These are phyloP conservation scores for Aureobasidium leucospermi DNA, from an alignment of 2,329 filamentous ascomycete species.

Conservation along the genomic window DNA sequence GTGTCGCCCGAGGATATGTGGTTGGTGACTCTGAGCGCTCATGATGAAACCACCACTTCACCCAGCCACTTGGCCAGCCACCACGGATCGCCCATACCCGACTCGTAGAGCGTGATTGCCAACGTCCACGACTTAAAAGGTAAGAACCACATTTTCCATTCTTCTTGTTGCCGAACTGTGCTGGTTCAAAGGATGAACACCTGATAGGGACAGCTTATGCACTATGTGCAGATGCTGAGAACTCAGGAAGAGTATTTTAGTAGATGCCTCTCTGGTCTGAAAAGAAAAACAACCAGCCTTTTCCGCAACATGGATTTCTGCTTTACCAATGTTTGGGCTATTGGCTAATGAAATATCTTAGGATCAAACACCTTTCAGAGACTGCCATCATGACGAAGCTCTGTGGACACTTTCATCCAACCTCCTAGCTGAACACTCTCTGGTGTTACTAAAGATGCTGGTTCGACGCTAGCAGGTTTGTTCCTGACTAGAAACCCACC, in stretches of 20 bases:
- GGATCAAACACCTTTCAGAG: neutral
- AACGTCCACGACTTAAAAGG: constrained; percentile 50
- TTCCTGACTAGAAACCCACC: no score
- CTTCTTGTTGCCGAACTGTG: constrained; percentile 13
- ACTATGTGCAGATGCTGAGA: constrained; percentile 70
- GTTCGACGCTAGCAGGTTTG: no score
- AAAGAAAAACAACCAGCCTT: constrained; percentile 16
- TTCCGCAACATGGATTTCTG: neutral
- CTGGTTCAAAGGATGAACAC: constrained; percentile 70
- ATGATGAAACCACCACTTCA: neutral
- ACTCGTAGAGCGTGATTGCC: no score
- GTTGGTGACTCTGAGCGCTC: constrained; percentile 49
- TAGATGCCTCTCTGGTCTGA: constrained; percentile 98
- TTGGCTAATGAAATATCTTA: neutral
- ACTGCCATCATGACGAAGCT: no score
- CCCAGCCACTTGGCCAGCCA: neutral
- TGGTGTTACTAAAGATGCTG: no score
- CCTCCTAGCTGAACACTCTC: no score
- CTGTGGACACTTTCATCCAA: no score
- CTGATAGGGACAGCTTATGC: constrained; percentile 99
- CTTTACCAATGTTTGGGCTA: neutral
- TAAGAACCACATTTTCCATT: constrained; percentile 45
- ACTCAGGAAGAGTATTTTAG: constrained; percentile 96
- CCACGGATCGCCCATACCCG: no score
- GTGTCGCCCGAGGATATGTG: constrained; percentile 81